A percentile compares a stretch with the other conserved stretches of the same genome.
phyloP scores from a whole-genome alignment of 2,329 filamentous ascomycete species.

The Lizonia empirigonia region DNA sequence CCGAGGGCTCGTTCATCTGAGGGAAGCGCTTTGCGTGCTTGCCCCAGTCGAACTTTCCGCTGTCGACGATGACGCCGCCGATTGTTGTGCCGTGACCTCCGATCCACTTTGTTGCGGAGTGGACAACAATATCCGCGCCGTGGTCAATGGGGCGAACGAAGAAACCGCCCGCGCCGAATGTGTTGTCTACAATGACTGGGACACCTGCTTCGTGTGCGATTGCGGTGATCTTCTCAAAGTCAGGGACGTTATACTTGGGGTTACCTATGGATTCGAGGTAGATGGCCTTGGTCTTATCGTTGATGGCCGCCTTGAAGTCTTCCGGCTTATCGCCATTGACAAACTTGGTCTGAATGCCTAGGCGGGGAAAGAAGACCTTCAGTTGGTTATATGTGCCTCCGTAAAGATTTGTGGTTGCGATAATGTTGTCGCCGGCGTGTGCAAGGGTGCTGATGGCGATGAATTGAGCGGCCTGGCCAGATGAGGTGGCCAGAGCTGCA shows the following conservation, averaged over 20 bases:
- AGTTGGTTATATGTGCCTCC: conserved; percentile 97
- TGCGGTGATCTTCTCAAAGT: conserved; percentile 84
- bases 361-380: conserved; percentile 85
- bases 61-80: conserved; percentile 82
- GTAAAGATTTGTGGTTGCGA: conserved; percentile 84
- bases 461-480: conserved; percentile 90
- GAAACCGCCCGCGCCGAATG: conserved; percentile 91
- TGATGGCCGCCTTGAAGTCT: conserved; percentile 81
- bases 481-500: conserved; percentile 81
- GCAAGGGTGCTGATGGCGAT: conserved; percentile 86
- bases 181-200: conserved; percentile 77
- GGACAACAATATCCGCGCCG: conserved; percentile 90
- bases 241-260: conserved; percentile 89
- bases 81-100: conserved; percentile 88
- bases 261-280: conserved; percentile 90
- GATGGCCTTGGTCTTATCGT: conserved; percentile 90
- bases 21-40: conserved; percentile 84
- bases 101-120: conserved; percentile 97
- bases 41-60: conserved; percentile 93
- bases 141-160: conserved; percentile 85
- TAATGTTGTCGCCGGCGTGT: conserved; percentile 87
- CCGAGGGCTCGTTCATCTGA: conserved; percentile 85
- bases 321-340: conserved; percentile 78
- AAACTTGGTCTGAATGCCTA: conserved; percentile 89
- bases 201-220: conserved; percentile 72